Evolutionary conservation across 2,329 filamentous ascomycete genomes (phyloP), one percentile per base, ranked within the genome.

Genomic region (Venturia aucupariae): DNA sequence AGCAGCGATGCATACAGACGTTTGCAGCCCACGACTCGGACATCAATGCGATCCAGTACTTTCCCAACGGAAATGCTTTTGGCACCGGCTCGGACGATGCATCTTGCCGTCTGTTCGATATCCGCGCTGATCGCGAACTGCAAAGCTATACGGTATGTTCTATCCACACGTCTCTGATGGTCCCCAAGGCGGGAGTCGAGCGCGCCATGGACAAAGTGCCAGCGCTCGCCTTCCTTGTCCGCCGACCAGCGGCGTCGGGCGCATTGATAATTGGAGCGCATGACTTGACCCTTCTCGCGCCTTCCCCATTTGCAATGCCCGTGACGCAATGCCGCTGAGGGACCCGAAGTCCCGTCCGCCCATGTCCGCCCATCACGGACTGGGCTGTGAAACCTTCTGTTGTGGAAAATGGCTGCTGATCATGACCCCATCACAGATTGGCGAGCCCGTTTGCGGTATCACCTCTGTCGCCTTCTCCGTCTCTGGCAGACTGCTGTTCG

Each of bases 11-110:
- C 69, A 92, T 96, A 62, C 94, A 99, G 82, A 99, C 94, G 2
- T 99, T 99, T 77, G 92, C 94, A 63, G 94, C 94, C 35, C 94
- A 97, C 78, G 94, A 97, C 78, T 97, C 92, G 55, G 94, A 99
- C 74, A 99, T 99, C 82, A 99, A 99, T 77, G 94, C 94, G 71
- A 97, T 99, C 69, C 94, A 97, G 76, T 99, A 97, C 82, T 97
- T 97, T 86, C 94, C 94, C 63, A 95, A 97, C 73, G 94, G 94
- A 67, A 96, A 97, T 77, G 96, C 94, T 32, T 97, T 99, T 74
- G 94, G 96, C 69, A 97, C 94, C 64, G 94, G 94, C 65, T 97
- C 94, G 55, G 94, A 99, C 72, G 94, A 99, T 75, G 94, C 94
- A 64, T 96, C 93, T 46, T 99, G 94, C 83, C 88, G 94, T 70